Evolutionary conservation across 2,329 filamentous ascomycete genomes (phyloP), one percentile per base, ranked within the genome.

Genomic region (Phialophora expanda): DNA sequence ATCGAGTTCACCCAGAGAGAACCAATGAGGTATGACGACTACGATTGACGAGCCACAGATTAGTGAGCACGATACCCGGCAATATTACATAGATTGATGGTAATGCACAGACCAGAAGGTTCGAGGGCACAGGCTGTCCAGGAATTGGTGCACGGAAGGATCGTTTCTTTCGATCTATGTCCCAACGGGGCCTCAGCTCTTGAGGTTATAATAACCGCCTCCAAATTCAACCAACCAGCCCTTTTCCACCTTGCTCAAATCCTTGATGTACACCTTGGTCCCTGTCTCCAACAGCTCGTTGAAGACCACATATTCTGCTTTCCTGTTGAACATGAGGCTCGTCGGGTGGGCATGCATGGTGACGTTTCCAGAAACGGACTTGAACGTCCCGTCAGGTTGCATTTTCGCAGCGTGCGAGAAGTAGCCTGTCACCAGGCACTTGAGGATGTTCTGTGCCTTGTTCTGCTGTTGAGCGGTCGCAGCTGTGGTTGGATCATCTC

Each of bases 281-380:
- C 90, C 87, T 4, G 91, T 96, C 80, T 98, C 92, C 83, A 97
- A 87, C 44, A 97, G 87, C 79, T 97, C 94, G 73, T 96, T 90
- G 75, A 97, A 99, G 38, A 99, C 86, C 9, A 98, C 93, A 93
- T 94, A 98, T 70, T 97, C 93, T 11, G 92, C 92, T 81, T 96
- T 97, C 64, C 93, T 88, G 77, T 97, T 96, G 82, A 98, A 98
- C 88, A 98, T 92, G 71, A 98, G 80, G 46, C 91, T 96, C 74
- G 88, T 96, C 0, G 95, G 95, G 78, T 99, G 95, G 24, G 93
- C 92, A 80, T 96, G 86, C 61, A 98, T 82, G 4, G 88, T 86
- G 58, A 89, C 90, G 46, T 87, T 88, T 32, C 92, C 92, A 67
- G 89, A 89, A n/a, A 97, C 89, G 58, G 92, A 94, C 72, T 86